Evolutionary conservation across 1,284 basidiomycete species (phyloP).

Genomic region (Anthracocystis walkeri): DNA sequence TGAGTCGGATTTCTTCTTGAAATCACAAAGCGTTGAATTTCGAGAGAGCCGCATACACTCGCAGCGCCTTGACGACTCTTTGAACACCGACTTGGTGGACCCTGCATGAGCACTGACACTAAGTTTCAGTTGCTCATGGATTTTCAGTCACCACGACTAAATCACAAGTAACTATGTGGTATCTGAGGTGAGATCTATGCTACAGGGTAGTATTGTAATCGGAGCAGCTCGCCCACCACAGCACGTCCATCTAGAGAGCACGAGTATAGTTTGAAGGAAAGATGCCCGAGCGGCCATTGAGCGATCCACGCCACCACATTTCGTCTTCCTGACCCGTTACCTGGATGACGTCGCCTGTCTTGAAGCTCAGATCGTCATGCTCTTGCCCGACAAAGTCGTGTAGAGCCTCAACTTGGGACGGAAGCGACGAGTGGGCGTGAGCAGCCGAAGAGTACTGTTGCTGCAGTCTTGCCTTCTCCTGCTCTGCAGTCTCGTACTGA

Average conservation of each 20-base stretch:
- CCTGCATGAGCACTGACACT: not conserved
- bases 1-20: slow-evolving; percentile 29
- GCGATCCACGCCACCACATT: slow-evolving; percentile 43
- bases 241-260: slow-evolving; percentile 10
- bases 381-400: slow-evolving; percentile 42
- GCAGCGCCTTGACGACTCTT: slow-evolving; percentile 19
- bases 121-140: not conserved
- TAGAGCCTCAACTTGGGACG: slow-evolving; percentile 30
- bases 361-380: slow-evolving; percentile 36
- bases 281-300: slow-evolving; percentile 36
- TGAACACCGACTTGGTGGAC: slow-evolving; percentile 2
- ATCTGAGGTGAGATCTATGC: slow-evolving; percentile 3
- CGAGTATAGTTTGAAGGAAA: slow-evolving; percentile 38
- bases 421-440: slow-evolving; percentile 6
- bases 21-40: slow-evolving; percentile 8
- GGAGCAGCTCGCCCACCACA: not conserved
- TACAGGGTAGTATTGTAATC: not conserved
- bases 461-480: slow-evolving; percentile 45
- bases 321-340: slow-evolving; percentile 44
- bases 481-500: slow-evolving; percentile 34
- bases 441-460: slow-evolving; percentile 25
- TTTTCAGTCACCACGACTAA: too few relatives aligned
- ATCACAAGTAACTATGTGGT: not conserved
- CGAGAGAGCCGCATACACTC: not conserved
- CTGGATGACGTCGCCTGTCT: slow-evolving; percentile 39